These are phyloP conservation scores for Penicillium verhagenii DNA, from an alignment of 495 filamentous ascomycete species.

Conservation along the genomic window DNA sequence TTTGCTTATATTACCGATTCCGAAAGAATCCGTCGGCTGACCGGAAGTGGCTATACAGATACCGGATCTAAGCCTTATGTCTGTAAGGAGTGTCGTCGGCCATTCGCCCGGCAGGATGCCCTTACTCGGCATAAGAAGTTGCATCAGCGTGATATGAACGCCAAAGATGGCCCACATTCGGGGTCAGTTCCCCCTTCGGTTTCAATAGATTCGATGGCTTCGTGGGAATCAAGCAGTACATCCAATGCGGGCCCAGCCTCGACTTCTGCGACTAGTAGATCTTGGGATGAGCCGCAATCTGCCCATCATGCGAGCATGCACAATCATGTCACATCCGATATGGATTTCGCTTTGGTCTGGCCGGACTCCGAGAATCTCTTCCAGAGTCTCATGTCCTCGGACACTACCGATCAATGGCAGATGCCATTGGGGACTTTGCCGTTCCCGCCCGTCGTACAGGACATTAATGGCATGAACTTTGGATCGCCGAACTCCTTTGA, in stretches of 20 bases:
- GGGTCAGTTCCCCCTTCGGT: constrained; percentile 16
- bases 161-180: constrained; percentile 23
- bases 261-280: constrained; percentile 22
- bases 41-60: constrained; percentile 28
- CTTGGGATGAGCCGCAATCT: constrained; percentile 26
- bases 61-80: constrained; percentile 47
- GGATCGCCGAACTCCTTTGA: constrained; percentile 38
- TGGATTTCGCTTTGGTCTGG: constrained; percentile 49
- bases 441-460: constrained; percentile 37
- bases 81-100: constrained; percentile 43
- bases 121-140: constrained; percentile 49
- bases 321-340: constrained; percentile 27
- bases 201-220: constrained; percentile 22
- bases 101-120: constrained; percentile 49
- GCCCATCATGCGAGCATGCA: constrained; percentile 25
- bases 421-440: constrained; percentile 45
- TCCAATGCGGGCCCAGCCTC: constrained; percentile 23
- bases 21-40: constrained; percentile 18
- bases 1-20: background rate
- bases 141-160: constrained; percentile 33
- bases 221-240: constrained; percentile 28
- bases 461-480: constrained; percentile 33
- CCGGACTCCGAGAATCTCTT: constrained; percentile 50
- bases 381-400: constrained; percentile 45
- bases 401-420: constrained; percentile 47